Evolutionary conservation across 331 rosid species (phyloP).

Genomic region (Quercus lobata): DNA sequence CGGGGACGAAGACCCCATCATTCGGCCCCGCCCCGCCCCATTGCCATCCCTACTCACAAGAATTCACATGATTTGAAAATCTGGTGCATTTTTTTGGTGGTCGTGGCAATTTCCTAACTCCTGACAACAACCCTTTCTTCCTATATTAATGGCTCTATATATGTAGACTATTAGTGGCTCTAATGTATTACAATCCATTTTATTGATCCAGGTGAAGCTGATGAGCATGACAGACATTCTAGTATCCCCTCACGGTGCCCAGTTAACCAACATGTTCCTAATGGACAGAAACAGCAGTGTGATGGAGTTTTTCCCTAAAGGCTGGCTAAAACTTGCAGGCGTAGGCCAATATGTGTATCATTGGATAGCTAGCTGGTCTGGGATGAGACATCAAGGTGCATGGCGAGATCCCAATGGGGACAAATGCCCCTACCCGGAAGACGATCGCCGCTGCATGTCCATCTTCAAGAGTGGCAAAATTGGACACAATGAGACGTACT

Average conservation of each 20-base stretch:
- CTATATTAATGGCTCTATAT: not conserved
- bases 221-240: conserved; percentile 61
- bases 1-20: too few relatives aligned
- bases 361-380: conserved; percentile 71
- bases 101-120: too few relatives aligned
- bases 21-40: too few relatives aligned
- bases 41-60: too few relatives aligned
- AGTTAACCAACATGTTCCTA: conserved; percentile 53
- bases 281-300: conserved; percentile 73
- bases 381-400: conserved; percentile 56
- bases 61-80: too few relatives aligned
- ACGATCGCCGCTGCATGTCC: conserved; percentile 63
- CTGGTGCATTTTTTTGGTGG: too few relatives aligned
- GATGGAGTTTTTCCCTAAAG: conserved; percentile 70
- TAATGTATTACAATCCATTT: not conserved
- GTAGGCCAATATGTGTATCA: conserved; percentile 61
- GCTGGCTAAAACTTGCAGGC: conserved; percentile 65
- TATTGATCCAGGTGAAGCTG: conserved; percentile 33
- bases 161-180: not conserved
- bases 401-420: conserved; percentile 65
- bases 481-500: conserved; percentile 45
- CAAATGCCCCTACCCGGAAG: conserved; percentile 28
- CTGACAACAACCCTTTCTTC: too few relatives aligned
- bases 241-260: conserved; percentile 69
- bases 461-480: conserved; percentile 41